A percentile compares a stretch with the other conserved stretches of the same genome.
Evolutionary conservation across 306 rosid species (phyloP).

Genomic region (Styphnolobium japonicum): DNA sequence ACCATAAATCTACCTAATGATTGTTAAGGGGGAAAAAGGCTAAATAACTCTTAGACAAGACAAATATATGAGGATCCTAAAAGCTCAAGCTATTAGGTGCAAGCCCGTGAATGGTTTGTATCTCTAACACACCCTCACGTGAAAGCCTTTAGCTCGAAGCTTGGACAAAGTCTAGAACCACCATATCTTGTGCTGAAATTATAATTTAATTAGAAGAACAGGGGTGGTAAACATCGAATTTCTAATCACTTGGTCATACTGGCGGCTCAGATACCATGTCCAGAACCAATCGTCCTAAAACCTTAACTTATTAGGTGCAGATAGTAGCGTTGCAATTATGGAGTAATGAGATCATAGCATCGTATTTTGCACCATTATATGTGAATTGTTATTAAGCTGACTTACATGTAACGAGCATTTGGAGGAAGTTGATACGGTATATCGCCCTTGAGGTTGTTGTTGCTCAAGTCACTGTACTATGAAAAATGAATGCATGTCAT

Average conservation of each 20-base stretch:
- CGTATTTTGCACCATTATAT: not conserved
- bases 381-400: not conserved
- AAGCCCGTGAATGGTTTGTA: not conserved
- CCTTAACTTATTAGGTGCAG: not conserved
- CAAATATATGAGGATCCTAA: not conserved
- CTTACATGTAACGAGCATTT: conserved; percentile 66
- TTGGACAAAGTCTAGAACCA: not conserved
- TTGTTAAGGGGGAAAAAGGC: not conserved
- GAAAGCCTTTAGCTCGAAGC: not conserved
- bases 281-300: not conserved
- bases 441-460: conserved; percentile 71
- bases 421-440: conserved; percentile 97
- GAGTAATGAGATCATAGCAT: not conserved
- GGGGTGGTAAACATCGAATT: not conserved
- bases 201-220: not conserved
- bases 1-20: not conserved
- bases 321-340: not conserved
- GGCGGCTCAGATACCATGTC: not conserved
- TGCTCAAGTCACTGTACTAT: conserved; percentile 94
- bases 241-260: not conserved
- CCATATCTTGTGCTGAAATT: not conserved
- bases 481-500: conserved; percentile 52
- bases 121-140: not conserved
- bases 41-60: not conserved
- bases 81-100: not conserved